Evolutionary conservation across 176 grass and related monocot genomes (phyloP).

Genomic region (Ensete glaucum): DNA sequence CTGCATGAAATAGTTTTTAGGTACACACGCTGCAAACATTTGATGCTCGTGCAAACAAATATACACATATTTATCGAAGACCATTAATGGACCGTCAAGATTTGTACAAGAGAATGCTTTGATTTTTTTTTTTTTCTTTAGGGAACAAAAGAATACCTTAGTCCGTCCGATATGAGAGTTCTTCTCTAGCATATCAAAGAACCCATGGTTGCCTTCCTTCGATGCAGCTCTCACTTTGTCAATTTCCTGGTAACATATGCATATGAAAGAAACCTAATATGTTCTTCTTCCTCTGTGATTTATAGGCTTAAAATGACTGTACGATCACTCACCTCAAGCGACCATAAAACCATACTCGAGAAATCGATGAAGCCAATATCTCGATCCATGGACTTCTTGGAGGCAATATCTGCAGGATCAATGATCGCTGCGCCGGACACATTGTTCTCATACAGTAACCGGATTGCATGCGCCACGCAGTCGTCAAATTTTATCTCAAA

Average conservation of each 20-base stretch:
- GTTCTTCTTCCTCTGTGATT: not conserved
- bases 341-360: constrained; percentile 35
- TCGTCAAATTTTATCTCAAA: constrained; percentile 37
- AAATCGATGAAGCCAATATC: constrained; percentile 45
- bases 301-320: not conserved
- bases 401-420: constrained; percentile 26
- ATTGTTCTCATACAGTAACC: constrained; percentile 29
- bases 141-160: not conserved
- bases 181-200: constrained; percentile 6
- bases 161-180: not conserved
- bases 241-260: not conserved
- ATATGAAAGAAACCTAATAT: not conserved
- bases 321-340: constrained; percentile 27
- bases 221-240: constrained; percentile 2
- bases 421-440: constrained; percentile 31
- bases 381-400: constrained; percentile 38
- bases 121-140: not conserved
- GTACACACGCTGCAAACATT: not conserved
- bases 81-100: no score
- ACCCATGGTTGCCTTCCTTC: not conserved
- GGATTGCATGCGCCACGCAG: constrained; percentile 28
- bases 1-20: constrained; percentile 24
- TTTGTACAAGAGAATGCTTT: not conserved
- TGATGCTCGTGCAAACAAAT: not conserved
- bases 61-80: no score